These are phyloP conservation scores for Exophiala sideris DNA, from an alignment of 2,329 filamentous ascomycete genomes.

Conservation along the genomic window DNA sequence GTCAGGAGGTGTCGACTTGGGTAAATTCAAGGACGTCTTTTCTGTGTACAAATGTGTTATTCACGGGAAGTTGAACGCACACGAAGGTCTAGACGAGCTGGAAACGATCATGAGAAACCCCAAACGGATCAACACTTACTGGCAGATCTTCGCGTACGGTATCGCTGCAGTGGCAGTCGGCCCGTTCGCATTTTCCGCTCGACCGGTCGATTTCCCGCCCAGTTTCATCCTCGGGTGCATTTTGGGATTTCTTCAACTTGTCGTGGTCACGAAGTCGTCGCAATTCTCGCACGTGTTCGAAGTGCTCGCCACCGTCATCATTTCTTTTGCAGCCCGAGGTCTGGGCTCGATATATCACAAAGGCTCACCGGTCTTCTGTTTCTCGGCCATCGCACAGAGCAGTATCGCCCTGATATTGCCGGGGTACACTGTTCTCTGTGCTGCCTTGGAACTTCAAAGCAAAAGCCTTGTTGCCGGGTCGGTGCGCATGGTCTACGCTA, in stretches of 20 bases:
- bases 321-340: constrained; percentile 64
- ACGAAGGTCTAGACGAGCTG: constrained; percentile 42
- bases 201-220: constrained; percentile 73
- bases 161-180: constrained; percentile 72
- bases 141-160: constrained; percentile 66
- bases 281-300: constrained; percentile 63
- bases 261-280: constrained; percentile 69
- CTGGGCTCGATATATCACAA: constrained; percentile 63
- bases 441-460: constrained; percentile 64
- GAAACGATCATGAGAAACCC: constrained; percentile 54
- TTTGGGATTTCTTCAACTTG: constrained; percentile 70
- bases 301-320: constrained; percentile 60
- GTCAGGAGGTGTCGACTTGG: constrained; percentile 42
- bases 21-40: constrained; percentile 44
- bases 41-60: constrained; percentile 48
- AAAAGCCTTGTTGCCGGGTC: constrained; percentile 66
- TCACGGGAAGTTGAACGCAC: constrained; percentile 44
- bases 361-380: constrained; percentile 58
- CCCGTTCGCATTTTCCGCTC: constrained; percentile 74
- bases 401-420: constrained; percentile 72
- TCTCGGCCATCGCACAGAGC: constrained; percentile 67
- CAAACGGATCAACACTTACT: constrained; percentile 52
- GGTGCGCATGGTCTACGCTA: constrained; percentile 69
- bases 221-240: constrained; percentile 72
- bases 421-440: constrained; percentile 61